A percentile compares a stretch with the other conserved stretches of the same genome.
Evolutionary conservation across 2,329 filamentous ascomycete species (phyloP).

Genomic region (Colletotrichum camelliae): DNA sequence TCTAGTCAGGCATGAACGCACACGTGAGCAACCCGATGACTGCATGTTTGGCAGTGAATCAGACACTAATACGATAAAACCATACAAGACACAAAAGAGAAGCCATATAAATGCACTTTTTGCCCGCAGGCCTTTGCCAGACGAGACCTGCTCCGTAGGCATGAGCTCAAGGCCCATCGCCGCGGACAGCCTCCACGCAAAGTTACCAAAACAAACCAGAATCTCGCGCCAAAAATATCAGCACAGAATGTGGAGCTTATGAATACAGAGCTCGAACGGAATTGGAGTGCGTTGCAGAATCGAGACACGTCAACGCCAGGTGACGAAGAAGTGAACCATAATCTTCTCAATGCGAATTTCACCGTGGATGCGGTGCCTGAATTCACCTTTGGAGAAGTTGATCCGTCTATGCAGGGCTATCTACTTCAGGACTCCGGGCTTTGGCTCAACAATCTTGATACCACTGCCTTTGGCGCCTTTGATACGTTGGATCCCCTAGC

Average conservation of each 20-base stretch:
- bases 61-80: not conserved
- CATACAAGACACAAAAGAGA: not conserved
- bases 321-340: not conserved
- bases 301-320: not conserved
- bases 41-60: not conserved
- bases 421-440: not conserved
- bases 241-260: not conserved
- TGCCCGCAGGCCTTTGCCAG: not conserved
- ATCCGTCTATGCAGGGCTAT: not conserved
- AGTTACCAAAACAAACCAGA: not conserved
- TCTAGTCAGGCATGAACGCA: not conserved
- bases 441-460: not conserved
- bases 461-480: not conserved
- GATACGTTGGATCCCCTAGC: not conserved
- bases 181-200: not conserved
- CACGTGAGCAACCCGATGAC: not conserved
- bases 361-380: not conserved
- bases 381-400: not conserved
- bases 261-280: not conserved
- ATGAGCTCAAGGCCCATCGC: not conserved
- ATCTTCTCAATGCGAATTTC: not conserved
- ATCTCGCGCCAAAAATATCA: not conserved
- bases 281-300: not conserved
- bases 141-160: not conserved
- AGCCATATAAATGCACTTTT: not conserved